phyloP scores from a whole-genome alignment of 2,329 filamentous ascomycete species.

The Paecilomyces sp. region DNA sequence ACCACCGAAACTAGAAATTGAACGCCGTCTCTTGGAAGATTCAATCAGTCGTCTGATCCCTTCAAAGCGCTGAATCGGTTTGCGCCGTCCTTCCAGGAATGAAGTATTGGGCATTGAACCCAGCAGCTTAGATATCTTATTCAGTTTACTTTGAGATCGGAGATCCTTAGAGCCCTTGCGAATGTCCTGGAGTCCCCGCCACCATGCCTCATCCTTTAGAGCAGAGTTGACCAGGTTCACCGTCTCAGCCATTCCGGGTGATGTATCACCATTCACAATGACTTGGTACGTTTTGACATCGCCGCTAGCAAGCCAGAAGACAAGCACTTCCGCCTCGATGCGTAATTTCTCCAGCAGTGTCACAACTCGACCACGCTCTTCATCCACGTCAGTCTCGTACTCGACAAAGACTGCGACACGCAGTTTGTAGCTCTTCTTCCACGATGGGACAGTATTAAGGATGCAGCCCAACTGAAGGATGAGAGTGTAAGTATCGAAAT shows the following conservation, averaged over 20 bases:
- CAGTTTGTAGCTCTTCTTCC: constrained; percentile 65
- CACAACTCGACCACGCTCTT: constrained; percentile 66
- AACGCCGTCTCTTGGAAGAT: constrained; percentile 48
- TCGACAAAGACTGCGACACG: constrained; percentile 84
- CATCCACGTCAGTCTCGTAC: constrained; percentile 74
- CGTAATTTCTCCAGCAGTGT: constrained; percentile 71
- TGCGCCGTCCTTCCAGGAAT: constrained; percentile 44
- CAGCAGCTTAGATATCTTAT: constrained; percentile 24
- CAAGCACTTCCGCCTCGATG: constrained; percentile 70
- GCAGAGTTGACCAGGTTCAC: constrained; percentile 58
- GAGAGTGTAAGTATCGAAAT: constrained; percentile 86
- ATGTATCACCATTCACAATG: constrained; percentile 63
- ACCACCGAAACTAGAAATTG: constrained; percentile 40
- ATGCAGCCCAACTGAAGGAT: constrained; percentile 84
- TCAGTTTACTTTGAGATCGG: constrained; percentile 9
- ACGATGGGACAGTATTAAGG: constrained; percentile 70
- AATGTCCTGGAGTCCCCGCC: constrained; percentile 62
- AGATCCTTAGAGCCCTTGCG: constrained; percentile 18
- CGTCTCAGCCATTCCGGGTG: constrained; percentile 46
- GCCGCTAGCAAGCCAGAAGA: constrained; percentile 75
- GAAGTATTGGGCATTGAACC: constrained; percentile 38
- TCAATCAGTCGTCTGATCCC: constrained; percentile 57
- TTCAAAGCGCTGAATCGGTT: constrained; percentile 43
- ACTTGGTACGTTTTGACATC: constrained; percentile 65
- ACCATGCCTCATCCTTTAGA: constrained; percentile 71